phyloP scores from a whole-genome alignment of 2,329 filamentous ascomycete genomes.

The Sphaceloma murrayae region DNA sequence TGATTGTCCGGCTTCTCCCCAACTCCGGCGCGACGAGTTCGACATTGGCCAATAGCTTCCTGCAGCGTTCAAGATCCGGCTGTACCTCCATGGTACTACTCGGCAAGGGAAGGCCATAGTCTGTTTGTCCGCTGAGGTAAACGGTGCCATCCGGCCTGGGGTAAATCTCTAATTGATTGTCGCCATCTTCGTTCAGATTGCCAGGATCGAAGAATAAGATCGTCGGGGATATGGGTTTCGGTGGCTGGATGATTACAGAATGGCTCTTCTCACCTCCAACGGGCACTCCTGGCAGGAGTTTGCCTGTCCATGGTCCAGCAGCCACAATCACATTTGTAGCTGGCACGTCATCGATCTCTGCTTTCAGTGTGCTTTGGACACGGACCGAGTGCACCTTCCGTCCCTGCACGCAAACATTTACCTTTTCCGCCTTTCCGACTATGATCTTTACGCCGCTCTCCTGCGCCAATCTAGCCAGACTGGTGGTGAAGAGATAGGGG shows the following conservation, averaged over 20 bases:
- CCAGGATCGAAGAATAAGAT: constrained; percentile 7
- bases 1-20: background rate
- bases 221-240: background rate
- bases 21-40: background rate
- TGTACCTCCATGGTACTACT: background rate
- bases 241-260: constrained; percentile 1
- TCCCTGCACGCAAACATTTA: too few relatives aligned
- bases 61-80: background rate
- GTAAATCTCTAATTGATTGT: constrained; percentile 9
- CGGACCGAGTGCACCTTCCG: background rate
- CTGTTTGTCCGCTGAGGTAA: constrained; percentile 3
- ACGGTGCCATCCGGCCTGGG: constrained; percentile 1
- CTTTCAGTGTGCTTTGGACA: background rate
- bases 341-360: background rate
- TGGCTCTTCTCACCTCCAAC: constrained; percentile 7
- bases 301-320: constrained; percentile 15
- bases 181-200: background rate
- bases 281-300: constrained; percentile 1
- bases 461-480: constrained; percentile 10
- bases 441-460: constrained; percentile 11
- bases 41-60: background rate
- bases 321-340: constrained; percentile 6
- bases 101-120: constrained; percentile 1
- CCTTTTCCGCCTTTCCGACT: too few relatives aligned
- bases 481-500: constrained; percentile 12